Evolutionary conservation across 441 rosid species (phyloP).

Genomic region (Erodium trifolium): DNA sequence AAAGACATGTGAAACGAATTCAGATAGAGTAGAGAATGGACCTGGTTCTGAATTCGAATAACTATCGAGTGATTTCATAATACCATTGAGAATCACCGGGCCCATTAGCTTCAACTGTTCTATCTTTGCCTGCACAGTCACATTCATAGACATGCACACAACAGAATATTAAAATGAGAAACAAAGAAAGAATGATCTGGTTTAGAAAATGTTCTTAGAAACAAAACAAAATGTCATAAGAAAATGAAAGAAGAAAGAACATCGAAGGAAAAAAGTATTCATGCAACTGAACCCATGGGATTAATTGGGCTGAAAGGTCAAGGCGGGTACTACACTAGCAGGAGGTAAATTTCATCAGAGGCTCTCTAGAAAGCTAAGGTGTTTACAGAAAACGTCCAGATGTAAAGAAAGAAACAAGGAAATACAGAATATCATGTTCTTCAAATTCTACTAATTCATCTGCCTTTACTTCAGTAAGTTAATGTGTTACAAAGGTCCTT

Average conservation of each 20-base stretch:
- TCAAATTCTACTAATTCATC: background rate
- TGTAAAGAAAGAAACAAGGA: background rate
- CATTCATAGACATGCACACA: constrained; percentile 13
- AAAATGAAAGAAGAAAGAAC: background rate
- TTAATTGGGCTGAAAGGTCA: constrained; percentile 1
- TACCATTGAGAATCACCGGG: constrained; percentile 73
- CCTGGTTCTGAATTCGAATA: constrained; percentile 71
- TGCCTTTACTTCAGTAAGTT: background rate
- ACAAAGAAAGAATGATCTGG: constrained; percentile 7
- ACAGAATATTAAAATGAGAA: constrained; percentile 2
- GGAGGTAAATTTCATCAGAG: constrained; percentile 7
- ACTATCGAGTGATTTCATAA: constrained; percentile 84
- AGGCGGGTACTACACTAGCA: background rate
- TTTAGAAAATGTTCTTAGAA: background rate
- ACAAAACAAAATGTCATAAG: background rate
- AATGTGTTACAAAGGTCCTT: background rate
- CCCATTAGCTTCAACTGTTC: constrained; percentile 93
- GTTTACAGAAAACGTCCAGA: background rate
- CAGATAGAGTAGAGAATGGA: constrained; percentile 17
- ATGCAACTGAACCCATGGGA: background rate
- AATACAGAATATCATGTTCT: background rate
- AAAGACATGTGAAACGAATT: constrained; percentile 13
- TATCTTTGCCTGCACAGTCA: constrained; percentile 51
- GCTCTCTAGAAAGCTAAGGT: background rate
- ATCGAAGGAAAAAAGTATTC: background rate